Evolutionary conservation across 345 rosid genomes (phyloP), one percentile per base, ranked within the genome.

Genomic region (Arabis alpina): DNA sequence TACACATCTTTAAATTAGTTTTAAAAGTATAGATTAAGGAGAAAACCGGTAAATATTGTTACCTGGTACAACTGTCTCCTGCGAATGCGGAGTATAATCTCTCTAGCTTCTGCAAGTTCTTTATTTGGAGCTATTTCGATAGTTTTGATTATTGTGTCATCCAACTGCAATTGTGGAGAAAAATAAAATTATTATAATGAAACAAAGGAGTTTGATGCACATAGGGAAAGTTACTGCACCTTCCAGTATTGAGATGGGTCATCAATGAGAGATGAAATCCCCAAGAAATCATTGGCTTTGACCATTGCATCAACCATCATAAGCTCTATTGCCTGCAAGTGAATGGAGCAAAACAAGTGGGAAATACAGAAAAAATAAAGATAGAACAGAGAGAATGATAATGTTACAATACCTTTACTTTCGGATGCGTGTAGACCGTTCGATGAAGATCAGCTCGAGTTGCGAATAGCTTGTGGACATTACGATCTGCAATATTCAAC

Each of bases 171-270:
- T 23, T 62, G 68, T 5, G 11, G 19, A 60, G 52, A 41, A 28
- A 44, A 14, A 43, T n/a, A 24, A 55, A 1, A 19, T 37, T 32
- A 32, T 27, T 71, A 12, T 19, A 43, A 40, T 36, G 6, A 40
- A 15, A 11, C 37, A 42, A 32, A 34, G 0, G 28, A 16, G 8
- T 37, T 34, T 30, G 8, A 7, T 43, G 27, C 3, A 9, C 8
- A 19, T 8, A 60, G 15, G 47, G 16, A 58, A 40, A 19, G 11
- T 30, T 5, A 6, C 1, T 45, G 23, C 44, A 92, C 98, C 98
- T 91, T 91, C 98, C 92, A 93, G 80, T 87, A 91, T 80, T 86
- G 83, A 73, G 85, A 65, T 59, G 98, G 94, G 69, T 93, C 90
- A 42, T 81, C 68, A 83, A 91, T 73, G 82, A 64, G 56, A 40